These are phyloP conservation scores for Kalaharituber pfeilii DNA, from an alignment of 2,329 filamentous ascomycete genomes.

Conservation along the genomic window DNA sequence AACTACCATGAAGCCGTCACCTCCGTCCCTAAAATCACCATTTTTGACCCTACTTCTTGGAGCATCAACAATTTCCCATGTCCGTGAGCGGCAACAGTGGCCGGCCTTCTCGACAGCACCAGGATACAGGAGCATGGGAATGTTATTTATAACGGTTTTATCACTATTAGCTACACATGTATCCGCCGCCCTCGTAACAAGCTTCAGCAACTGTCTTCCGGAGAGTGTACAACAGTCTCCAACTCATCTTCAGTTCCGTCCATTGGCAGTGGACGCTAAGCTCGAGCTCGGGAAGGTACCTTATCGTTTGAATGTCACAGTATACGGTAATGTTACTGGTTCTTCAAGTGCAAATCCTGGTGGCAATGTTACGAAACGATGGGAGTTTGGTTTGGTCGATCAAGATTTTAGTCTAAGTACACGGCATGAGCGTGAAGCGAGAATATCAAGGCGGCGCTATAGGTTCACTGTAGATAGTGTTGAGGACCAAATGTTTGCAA, in stretches of 20 bases:
- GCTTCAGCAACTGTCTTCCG: constrained; percentile 67
- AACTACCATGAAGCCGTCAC: not conserved
- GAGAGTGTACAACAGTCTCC: constrained; percentile 39
- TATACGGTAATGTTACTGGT: constrained; percentile 86
- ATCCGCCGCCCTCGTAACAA: constrained; percentile 47
- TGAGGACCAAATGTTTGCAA: not conserved
- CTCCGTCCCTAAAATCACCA: not conserved
- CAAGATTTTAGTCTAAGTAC: not conserved
- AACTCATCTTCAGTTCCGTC: constrained; percentile 60
- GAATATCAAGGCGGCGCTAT: not conserved
- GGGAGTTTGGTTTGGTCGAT: constrained; percentile 46
- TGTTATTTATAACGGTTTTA: constrained; percentile 26
- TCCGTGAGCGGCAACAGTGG: no score
- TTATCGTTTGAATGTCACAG: constrained; percentile 55
- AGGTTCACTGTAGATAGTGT: not conserved
- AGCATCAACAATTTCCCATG: no score
- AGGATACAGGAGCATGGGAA: no score
- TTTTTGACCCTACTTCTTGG: no score
- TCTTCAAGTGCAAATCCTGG: constrained; percentile 41
- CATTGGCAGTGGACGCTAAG: constrained; percentile 52
- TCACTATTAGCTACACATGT: constrained; percentile 31
- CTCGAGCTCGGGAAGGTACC: constrained; percentile 46
- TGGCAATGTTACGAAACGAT: constrained; percentile 52
- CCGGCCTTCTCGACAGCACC: no score
- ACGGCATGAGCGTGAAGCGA: no score